Evolutionary conservation across 306 rosid genomes (phyloP).

Genomic region (Prosopis cineraria): DNA sequence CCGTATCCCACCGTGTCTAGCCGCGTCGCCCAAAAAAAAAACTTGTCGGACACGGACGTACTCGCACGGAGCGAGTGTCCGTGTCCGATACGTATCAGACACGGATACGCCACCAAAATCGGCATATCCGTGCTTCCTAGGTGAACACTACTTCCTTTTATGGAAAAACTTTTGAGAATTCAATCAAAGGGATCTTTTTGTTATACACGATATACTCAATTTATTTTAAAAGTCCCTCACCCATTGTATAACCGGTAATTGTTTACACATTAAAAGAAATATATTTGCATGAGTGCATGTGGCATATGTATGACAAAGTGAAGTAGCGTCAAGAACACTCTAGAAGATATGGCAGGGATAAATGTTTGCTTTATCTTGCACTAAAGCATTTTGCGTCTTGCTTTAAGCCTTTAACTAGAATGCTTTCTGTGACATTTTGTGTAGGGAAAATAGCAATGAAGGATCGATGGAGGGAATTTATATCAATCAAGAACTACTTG

Average conservation of each 20-base stretch:
- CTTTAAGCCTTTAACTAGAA: conserved; percentile 7
- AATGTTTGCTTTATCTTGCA: neutral
- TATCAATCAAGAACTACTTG: no score
- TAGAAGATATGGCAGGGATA: neutral
- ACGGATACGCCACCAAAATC: no score
- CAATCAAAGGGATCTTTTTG: neutral
- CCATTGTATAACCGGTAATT: neutral
- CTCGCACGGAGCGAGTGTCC: no score
- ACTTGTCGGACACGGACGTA: no score
- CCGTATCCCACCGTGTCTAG: no score
- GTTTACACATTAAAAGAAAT: neutral
- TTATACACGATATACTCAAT: neutral
- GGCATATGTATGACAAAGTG: neutral
- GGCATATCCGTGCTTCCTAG: no score
- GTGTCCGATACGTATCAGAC: no score
- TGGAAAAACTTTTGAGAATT: neutral
- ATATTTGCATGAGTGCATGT: neutral
- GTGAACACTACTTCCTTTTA: neutral
- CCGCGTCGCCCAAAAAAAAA: no score
- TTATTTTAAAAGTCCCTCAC: neutral
- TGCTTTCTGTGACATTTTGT: conserved; percentile 6
- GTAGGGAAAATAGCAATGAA: no score
- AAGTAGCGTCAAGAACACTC: neutral
- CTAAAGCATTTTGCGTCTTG: neutral
- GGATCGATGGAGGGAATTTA: no score